These are phyloP conservation scores for Diversispora epigaea DNA, from an alignment of 192 early-diverging fungal genomes.

Conservation along the genomic window DNA sequence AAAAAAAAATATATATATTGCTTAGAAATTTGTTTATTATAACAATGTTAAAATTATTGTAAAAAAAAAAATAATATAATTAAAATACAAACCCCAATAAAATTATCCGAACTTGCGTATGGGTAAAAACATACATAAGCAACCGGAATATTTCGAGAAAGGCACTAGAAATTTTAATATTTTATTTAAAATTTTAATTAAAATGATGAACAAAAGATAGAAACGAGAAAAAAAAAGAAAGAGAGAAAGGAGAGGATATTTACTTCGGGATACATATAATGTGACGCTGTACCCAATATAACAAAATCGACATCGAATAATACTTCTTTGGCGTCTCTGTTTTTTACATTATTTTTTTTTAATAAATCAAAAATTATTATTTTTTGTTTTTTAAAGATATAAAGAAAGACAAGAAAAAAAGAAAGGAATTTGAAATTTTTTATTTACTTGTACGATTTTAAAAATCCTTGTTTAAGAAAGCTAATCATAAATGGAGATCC, in stretches of 20 bases:
- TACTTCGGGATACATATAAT: slow-evolving; percentile 21
- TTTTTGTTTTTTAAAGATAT: not conserved
- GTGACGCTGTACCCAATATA: not conserved
- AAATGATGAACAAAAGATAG: not conserved
- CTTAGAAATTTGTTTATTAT: not conserved
- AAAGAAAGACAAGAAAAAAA: no score
- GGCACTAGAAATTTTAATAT: not conserved
- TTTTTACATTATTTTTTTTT: not conserved
- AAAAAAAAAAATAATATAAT: not conserved
- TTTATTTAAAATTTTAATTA: not conserved
- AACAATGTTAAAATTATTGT: no score
- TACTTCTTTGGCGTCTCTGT: not conserved
- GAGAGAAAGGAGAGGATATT: not conserved
- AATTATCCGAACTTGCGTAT: slow-evolving; percentile 6
- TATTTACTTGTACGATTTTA: slow-evolving; percentile 14
- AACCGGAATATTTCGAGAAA: slow-evolving; percentile 1
- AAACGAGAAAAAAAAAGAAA: not conserved
- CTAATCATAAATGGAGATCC: not conserved
- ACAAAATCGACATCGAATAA: slow-evolving; percentile 2
- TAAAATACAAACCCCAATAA: slow-evolving; percentile 1
- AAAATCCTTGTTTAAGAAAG: slow-evolving; percentile 11
- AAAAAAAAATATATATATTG: no score
- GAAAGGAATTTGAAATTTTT: not conserved
- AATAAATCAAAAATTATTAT: not conserved
- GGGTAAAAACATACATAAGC: slow-evolving; percentile 14